phyloP scores from a whole-genome alignment of 352 stramenopile species.

The Aphanomyces astaci region DNA sequence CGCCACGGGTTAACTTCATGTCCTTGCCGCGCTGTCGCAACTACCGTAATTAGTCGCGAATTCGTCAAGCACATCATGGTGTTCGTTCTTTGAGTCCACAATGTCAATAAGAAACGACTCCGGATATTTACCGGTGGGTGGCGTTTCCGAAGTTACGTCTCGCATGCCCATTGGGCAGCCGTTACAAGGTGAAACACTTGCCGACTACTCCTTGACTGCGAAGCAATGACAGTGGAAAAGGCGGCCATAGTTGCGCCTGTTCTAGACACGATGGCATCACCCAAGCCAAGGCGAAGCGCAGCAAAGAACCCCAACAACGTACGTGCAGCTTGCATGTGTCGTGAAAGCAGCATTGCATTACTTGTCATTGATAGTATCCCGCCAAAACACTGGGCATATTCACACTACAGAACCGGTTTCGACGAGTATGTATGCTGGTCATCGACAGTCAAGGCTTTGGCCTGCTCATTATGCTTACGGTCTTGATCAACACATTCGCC shows the following conservation, averaged over 20 bases:
- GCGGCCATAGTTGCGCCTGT: neutral
- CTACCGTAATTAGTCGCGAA: no score
- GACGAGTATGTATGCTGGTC: neutral
- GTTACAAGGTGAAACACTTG: neutral
- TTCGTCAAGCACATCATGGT: no score
- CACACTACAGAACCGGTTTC: neutral
- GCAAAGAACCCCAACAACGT: neutral
- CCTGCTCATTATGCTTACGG: constrained; percentile 70
- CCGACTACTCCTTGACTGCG: neutral
- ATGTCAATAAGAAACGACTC: no score
- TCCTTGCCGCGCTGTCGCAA: no score
- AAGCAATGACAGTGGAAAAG: neutral
- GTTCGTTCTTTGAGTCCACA: no score
- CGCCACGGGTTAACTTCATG: no score
- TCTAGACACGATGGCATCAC: neutral
- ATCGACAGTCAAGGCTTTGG: constrained; percentile 50
- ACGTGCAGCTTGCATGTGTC: neutral
- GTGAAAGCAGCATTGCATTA: neutral
- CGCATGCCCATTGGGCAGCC: neutral
- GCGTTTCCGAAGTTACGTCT: neutral
- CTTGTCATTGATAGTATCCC: neutral
- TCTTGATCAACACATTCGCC: constrained; percentile 79
- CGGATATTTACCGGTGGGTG: neutral
- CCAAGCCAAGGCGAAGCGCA: neutral
- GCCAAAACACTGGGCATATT: neutral